These are phyloP conservation scores for Darksidea phi DNA, from an alignment of 495 filamentous ascomycete genomes.

Conservation along the genomic window DNA sequence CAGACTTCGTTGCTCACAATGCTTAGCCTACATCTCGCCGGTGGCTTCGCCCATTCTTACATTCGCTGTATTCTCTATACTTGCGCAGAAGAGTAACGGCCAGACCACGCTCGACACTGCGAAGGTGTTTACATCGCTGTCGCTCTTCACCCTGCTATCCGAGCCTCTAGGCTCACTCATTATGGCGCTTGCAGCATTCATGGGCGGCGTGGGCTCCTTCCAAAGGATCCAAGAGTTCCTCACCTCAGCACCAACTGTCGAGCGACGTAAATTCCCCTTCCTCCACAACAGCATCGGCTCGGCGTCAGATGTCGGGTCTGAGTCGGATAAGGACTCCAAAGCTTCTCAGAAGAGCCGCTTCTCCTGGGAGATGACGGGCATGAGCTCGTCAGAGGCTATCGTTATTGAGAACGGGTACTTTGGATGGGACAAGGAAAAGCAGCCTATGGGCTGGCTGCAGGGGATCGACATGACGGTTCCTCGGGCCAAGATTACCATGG, in stretches of 20 bases:
- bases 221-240: conserved; percentile 60
- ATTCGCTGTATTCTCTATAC: conserved; percentile 53
- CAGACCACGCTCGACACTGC: conserved; percentile 49
- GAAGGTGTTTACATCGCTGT: conserved; percentile 58
- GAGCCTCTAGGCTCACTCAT: conserved; percentile 58
- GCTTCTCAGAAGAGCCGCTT: conserved; percentile 23
- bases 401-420: conserved; percentile 51
- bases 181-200: conserved; percentile 54
- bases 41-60: conserved; percentile 55
- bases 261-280: conserved; percentile 22
- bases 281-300: conserved; percentile 15
- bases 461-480: conserved; percentile 47
- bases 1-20: conserved; percentile 14
- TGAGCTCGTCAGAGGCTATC: conserved; percentile 19
- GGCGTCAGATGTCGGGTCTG: conserved; percentile 15
- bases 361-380: conserved; percentile 11
- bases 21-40: conserved; percentile 50
- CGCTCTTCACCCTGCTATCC: conserved; percentile 60
- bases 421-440: conserved; percentile 50
- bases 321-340: conserved; percentile 21
- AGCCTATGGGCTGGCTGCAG: conserved; percentile 35
- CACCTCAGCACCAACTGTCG: conserved; percentile 40
- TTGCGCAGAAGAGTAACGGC: conserved; percentile 43
- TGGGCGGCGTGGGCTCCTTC: conserved; percentile 58
- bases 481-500: conserved; percentile 44